Conservation (phyloP, 75 land plant species). For the Chamaecyparis obtusa region DNA sequence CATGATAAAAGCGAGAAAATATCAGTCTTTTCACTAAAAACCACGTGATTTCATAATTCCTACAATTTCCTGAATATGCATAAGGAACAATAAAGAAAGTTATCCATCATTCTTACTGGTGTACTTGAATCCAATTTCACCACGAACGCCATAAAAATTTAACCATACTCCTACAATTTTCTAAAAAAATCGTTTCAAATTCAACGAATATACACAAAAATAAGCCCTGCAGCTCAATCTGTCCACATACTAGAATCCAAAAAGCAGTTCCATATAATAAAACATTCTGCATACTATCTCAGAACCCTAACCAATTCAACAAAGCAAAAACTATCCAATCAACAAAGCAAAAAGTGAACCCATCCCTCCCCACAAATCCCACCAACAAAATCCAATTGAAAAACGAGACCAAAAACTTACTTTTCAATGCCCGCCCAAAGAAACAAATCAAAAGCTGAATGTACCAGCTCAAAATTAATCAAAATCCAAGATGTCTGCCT, state of each 20-base stretch:
- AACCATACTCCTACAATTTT: not conserved
- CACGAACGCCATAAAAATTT: too few relatives aligned
- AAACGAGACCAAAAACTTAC: not conserved
- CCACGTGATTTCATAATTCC: not conserved
- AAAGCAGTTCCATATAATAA: not conserved
- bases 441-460: not conserved
- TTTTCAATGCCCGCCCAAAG: not conserved
- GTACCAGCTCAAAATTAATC: not conserved
- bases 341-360: not conserved
- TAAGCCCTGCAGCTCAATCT: not conserved
- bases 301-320: not conserved
- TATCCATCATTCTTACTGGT: not conserved
- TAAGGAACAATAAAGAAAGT: not conserved
- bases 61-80: not conserved
- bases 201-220: not conserved
- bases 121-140: not conserved
- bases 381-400: not conserved
- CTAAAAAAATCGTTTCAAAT: not conserved
- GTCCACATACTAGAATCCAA: not conserved
- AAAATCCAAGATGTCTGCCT: not conserved
- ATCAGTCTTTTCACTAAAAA: not conserved
- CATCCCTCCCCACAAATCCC: not conserved
- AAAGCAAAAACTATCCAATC: not conserved
- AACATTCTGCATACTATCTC: not conserved
- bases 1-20: not conserved